phyloP scores from a whole-genome alignment of 2,329 filamentous ascomycete genomes.

The Aspergillus persii region DNA sequence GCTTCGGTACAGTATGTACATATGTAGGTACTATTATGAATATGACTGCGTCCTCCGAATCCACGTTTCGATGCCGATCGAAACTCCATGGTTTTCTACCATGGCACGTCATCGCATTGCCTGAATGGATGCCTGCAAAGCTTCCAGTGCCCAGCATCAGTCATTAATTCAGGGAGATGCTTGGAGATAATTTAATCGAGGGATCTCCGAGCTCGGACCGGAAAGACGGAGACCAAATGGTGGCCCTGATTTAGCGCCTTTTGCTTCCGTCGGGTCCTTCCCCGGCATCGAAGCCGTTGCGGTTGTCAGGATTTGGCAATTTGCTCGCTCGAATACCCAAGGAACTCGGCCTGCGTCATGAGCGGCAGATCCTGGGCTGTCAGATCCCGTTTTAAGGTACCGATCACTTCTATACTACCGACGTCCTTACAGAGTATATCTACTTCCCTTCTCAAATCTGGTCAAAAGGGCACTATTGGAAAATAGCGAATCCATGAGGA shows the following conservation, averaged over 20 bases:
- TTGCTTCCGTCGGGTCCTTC: not conserved
- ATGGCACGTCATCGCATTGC: not conserved
- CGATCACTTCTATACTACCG: conserved; percentile 5
- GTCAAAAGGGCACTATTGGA: not conserved
- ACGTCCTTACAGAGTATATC: conserved; percentile 8
- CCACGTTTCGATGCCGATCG: too few relatives aligned
- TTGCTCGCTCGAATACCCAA: too few relatives aligned
- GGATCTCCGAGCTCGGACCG: not conserved
- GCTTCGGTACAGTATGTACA: too few relatives aligned
- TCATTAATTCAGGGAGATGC: too few relatives aligned
- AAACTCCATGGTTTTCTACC: not conserved
- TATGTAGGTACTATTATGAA: too few relatives aligned
- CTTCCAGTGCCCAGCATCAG: too few relatives aligned
- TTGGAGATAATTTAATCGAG: not conserved
- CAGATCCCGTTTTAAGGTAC: conserved; percentile 26
- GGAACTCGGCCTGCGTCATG: conserved; percentile 4
- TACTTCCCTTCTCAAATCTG: not conserved
- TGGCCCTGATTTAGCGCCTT: not conserved
- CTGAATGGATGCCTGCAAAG: not conserved
- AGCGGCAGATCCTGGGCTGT: conserved; percentile 24
- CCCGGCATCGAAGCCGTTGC: not conserved
- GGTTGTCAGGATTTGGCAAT: not conserved
- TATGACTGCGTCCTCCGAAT: too few relatives aligned
- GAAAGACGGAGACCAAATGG: not conserved
- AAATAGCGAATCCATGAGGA: not conserved